phyloP scores from a whole-genome alignment of 768 basidiomycete genomes.

The Phanerochaete sordida region DNA sequence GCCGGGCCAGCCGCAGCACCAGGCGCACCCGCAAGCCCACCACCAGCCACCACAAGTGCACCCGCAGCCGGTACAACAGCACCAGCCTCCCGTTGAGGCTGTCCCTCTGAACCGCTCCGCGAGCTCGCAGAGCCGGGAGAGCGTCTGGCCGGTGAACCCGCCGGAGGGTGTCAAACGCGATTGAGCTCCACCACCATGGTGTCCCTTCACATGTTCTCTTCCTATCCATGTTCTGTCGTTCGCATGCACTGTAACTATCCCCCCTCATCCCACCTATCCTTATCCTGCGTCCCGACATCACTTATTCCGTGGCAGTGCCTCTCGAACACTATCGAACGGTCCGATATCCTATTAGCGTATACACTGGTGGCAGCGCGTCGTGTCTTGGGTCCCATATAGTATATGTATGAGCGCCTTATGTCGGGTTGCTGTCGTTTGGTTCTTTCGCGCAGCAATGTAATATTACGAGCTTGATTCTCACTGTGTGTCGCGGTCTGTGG shows the following conservation, averaged over 20 bases:
- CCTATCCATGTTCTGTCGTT: neutral
- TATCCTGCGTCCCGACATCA: neutral
- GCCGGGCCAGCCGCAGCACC: neutral
- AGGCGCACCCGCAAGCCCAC: constrained; percentile 1
- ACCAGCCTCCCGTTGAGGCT: constrained; percentile 13
- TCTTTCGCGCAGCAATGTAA: neutral
- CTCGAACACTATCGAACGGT: constrained; percentile 2
- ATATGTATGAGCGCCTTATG: neutral
- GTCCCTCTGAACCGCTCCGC: constrained; percentile 24
- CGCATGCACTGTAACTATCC: neutral
- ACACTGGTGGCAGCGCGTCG: constrained; percentile 7
- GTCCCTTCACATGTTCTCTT: neutral
- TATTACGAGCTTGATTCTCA: constrained; percentile 1
- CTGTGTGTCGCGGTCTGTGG: constrained; percentile 3
- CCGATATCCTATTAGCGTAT: neutral
- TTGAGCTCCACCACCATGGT: neutral
- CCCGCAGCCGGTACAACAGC: no score
- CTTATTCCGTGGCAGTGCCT: neutral
- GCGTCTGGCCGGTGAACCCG: constrained; percentile 30
- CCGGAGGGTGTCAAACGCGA: constrained; percentile 14
- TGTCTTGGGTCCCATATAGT: neutral
- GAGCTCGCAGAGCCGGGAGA: constrained; percentile 20
- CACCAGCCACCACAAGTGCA: constrained; percentile 12
- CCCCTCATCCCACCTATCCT: neutral
- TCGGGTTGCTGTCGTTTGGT: neutral